A percentile compares a stretch with the other conserved stretches of the same genome.
These are phyloP conservation scores for Psilocybe subaeruginosa DNA, from an alignment of 768 basidiomycete genomes.

Conservation along the genomic window DNA sequence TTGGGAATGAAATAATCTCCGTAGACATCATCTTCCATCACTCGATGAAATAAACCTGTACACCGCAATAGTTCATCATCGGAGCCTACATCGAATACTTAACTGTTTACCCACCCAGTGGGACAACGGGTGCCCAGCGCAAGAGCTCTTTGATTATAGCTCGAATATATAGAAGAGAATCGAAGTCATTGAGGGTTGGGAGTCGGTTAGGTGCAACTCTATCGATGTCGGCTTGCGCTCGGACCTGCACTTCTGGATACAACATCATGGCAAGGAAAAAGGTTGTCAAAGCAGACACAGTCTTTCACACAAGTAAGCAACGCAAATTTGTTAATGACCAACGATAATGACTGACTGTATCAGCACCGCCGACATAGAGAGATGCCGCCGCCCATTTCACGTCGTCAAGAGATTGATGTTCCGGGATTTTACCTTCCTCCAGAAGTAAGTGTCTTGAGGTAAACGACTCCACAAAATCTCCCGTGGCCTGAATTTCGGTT, in stretches of 20 bases:
- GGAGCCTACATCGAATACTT: not conserved
- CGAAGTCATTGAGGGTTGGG: conserved; percentile 35
- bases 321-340: not conserved
- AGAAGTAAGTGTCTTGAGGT: conserved; percentile 32
- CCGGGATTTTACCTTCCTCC: conserved; percentile 24
- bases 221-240: conserved; percentile 44
- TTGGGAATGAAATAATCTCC: conserved; percentile 37
- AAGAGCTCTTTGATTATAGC: conserved; percentile 43
- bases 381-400: conserved; percentile 32
- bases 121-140: conserved; percentile 36
- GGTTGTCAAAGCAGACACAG: conserved; percentile 35
- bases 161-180: conserved; percentile 34
- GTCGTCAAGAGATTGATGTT: conserved; percentile 27
- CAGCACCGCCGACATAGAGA: conserved; percentile 39
- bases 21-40: conserved; percentile 33
- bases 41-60: conserved; percentile 30
- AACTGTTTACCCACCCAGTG: conserved; percentile 23
- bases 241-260: conserved; percentile 39
- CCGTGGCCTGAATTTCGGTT: not conserved
- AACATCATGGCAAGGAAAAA: conserved; percentile 41
- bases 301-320: conserved; percentile 23
- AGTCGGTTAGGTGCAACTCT: conserved; percentile 32
- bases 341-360: conserved; percentile 35
- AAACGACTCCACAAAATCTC: conserved; percentile 27
- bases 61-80: not conserved